Evolutionary conservation across 2,329 filamentous ascomycete species (phyloP).

Genomic region (Fusarium robinianum): DNA sequence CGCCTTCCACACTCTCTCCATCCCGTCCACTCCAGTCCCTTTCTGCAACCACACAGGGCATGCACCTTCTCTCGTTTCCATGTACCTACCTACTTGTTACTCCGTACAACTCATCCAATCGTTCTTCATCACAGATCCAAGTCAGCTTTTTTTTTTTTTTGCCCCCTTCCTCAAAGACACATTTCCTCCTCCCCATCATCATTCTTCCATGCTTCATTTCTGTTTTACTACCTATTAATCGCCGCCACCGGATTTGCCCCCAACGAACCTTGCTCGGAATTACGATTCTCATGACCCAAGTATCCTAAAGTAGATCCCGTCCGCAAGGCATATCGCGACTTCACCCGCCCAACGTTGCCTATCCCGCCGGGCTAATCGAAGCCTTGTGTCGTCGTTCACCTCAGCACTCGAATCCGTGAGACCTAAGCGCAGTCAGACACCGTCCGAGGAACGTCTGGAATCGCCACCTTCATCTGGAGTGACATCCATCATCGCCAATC

Average conservation of each 20-base stretch:
- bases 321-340: background rate
- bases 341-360: background rate
- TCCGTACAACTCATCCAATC: too few species aligned
- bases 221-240: too few species aligned
- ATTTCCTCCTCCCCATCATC: too few species aligned
- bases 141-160: conserved; percentile 11
- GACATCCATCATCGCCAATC: conserved; percentile 8
- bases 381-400: too few species aligned
- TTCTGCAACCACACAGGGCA: conserved; percentile 19
- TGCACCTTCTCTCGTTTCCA: background rate
- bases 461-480: too few species aligned
- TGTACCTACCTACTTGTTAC: conserved; percentile 11
- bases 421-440: background rate
- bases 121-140: conserved; percentile 16
- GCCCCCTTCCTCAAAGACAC: too few species aligned
- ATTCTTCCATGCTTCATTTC: conserved; percentile 17
- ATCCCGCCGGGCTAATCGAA: too few species aligned
- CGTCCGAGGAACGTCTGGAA: too few species aligned
- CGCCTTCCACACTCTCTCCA: conserved; percentile 13
- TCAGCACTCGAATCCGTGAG: too few species aligned
- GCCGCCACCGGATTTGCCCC: too few species aligned
- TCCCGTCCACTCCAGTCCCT: conserved; percentile 8
- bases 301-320: background rate
- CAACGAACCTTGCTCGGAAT: too few species aligned
- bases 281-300: background rate